Percentiles rank a stretch among this genome's conserved stretches.
Evolutionary conservation across 495 filamentous ascomycete species (phyloP).

Genomic region (Bacidia rubella): DNA sequence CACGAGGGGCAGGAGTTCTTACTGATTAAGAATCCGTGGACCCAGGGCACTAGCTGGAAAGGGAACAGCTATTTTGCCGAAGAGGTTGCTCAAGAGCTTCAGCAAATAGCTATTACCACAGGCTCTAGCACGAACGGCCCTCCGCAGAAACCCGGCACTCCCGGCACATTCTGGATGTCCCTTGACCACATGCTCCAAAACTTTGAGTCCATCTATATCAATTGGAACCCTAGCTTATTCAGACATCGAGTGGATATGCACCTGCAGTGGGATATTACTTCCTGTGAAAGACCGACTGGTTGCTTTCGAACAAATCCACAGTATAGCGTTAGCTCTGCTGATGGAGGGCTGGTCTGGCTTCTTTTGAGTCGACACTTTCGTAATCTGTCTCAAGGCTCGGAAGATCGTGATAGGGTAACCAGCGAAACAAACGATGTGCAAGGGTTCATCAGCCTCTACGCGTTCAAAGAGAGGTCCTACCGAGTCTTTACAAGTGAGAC

Average conservation of each 20-base stretch:
- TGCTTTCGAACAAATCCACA: slow-evolving; percentile 75
- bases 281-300: slow-evolving; percentile 36
- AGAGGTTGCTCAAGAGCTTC: slow-evolving; percentile 12
- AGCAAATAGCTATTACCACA: slow-evolving; percentile 7
- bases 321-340: slow-evolving; percentile 48
- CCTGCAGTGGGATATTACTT: slow-evolving; percentile 70
- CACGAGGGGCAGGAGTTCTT: slow-evolving; percentile 48
- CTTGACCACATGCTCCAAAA: slow-evolving; percentile 72
- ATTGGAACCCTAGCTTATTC: slow-evolving; percentile 91
- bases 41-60: slow-evolving; percentile 60
- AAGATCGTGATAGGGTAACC: too few relatives aligned
- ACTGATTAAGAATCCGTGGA: slow-evolving; percentile 94
- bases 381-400: background rate
- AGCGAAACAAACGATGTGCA: background rate
- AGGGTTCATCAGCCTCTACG: slow-evolving; percentile 78
- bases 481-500: slow-evolving; percentile 59
- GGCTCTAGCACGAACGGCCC: background rate
- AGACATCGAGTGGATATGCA: slow-evolving; percentile 70
- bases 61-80: slow-evolving; percentile 20
- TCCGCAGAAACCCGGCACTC: slow-evolving; percentile 24
- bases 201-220: slow-evolving; percentile 90
- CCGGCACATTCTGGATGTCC: slow-evolving; percentile 85
- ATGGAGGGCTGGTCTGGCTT: slow-evolving; percentile 60
- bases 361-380: slow-evolving; percentile 64
- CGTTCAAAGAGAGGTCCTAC: slow-evolving; percentile 60